These are phyloP conservation scores for Prunus kanzakura DNA, from an alignment of 306 rosid genomes.

Conservation along the genomic window DNA sequence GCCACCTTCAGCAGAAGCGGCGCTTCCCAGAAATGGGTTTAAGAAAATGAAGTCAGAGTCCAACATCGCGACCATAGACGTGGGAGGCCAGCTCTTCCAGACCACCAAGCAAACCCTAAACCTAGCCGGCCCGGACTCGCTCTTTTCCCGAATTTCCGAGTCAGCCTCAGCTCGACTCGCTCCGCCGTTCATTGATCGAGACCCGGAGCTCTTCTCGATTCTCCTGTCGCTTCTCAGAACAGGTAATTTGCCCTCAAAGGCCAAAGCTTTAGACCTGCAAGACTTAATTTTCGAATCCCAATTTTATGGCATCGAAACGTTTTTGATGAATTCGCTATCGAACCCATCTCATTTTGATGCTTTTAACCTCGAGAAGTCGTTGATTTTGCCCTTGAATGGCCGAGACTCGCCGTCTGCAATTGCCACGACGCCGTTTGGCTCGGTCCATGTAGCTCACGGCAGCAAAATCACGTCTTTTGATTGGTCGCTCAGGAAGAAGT, in stretches of 20 bases:
- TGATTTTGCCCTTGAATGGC: slow-evolving; percentile 60
- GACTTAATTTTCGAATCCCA: slow-evolving; percentile 72
- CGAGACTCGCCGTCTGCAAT: slow-evolving; percentile 74
- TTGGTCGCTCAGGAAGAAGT: slow-evolving; percentile 80
- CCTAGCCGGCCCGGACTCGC: slow-evolving; percentile 55
- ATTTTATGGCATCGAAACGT: slow-evolving; percentile 73
- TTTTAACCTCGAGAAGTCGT: slow-evolving; percentile 69
- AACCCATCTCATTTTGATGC: slow-evolving; percentile 81
- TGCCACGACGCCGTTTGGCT: slow-evolving; percentile 62
- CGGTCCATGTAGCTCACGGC: slow-evolving; percentile 84
- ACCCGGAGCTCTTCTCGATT: slow-evolving; percentile 79
- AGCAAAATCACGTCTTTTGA: slow-evolving; percentile 87
- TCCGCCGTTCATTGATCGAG: slow-evolving; percentile 69
- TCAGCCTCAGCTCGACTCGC: background rate
- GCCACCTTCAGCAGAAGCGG: slow-evolving; percentile 44
- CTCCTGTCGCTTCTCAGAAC: slow-evolving; percentile 89
- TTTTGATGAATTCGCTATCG: slow-evolving; percentile 59
- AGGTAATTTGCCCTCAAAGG: slow-evolving; percentile 82
- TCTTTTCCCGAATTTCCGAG: slow-evolving; percentile 50
- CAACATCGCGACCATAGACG: slow-evolving; percentile 67
- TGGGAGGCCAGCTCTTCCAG: slow-evolving; percentile 81
- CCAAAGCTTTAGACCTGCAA: slow-evolving; percentile 62
- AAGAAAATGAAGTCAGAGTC: slow-evolving; percentile 34
- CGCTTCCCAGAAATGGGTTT: slow-evolving; percentile 9
- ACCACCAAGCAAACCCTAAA: slow-evolving; percentile 82